These are phyloP conservation scores for Aspergillus pseudoviridinutans DNA, from an alignment of 2,329 filamentous ascomycete species.

Conservation along the genomic window DNA sequence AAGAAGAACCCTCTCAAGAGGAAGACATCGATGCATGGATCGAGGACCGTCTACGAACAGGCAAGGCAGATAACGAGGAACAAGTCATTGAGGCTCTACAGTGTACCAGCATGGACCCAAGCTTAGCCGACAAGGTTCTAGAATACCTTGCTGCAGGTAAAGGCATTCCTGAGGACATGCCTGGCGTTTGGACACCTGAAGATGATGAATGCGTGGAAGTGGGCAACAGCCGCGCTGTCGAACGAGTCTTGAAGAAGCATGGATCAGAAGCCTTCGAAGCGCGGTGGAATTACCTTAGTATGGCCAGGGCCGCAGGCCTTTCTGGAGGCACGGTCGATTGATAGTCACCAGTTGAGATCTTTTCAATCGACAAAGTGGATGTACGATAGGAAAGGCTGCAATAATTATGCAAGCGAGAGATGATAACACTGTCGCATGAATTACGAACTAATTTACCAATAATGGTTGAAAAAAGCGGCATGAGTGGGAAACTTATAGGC, in stretches of 20 bases:
- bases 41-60: constrained; percentile 26
- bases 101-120: constrained; percentile 39
- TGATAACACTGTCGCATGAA: background rate
- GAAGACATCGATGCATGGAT: constrained; percentile 39
- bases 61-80: constrained; percentile 25
- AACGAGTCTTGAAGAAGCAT: constrained; percentile 42
- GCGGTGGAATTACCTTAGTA: constrained; percentile 36
- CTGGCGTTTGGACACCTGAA: constrained; percentile 46
- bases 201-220: constrained; percentile 41
- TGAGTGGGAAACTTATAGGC: background rate
- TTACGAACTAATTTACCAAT: background rate
- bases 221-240: constrained; percentile 29
- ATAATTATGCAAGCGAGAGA: background rate
- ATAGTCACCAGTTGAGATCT: background rate
- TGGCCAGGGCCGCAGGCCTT: constrained; percentile 22
- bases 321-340: background rate
- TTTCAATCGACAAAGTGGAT: background rate
- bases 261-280: constrained; percentile 33
- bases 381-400: background rate
- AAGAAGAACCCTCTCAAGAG: constrained; percentile 16
- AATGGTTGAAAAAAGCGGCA: background rate
- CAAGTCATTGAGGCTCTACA: constrained; percentile 33
- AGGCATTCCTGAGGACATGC: constrained; percentile 37
- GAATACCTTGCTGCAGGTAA: constrained; percentile 26
- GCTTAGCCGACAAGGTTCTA: constrained; percentile 36